Evolutionary conservation across 768 basidiomycete species (phyloP).

Genomic region (Lepiota brunneoincarnata): DNA sequence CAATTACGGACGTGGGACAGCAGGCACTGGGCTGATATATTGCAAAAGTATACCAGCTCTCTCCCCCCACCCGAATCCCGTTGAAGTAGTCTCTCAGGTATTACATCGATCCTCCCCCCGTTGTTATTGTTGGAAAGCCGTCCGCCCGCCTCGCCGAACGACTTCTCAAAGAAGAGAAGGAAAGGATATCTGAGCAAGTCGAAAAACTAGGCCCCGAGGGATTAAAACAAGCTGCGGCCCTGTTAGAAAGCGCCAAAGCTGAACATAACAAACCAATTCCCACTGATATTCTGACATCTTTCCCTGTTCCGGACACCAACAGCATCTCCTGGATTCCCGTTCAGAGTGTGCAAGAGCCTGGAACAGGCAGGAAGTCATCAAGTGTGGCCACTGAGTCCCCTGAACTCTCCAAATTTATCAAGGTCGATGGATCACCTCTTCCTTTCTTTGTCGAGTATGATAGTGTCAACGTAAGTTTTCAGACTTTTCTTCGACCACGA

Average conservation of each 20-base stretch:
- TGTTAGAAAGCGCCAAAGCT: conserved; percentile 78
- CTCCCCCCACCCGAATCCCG: background rate
- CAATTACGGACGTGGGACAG: conserved; percentile 68
- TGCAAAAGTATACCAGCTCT: conserved; percentile 54
- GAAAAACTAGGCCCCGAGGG: conserved; percentile 76
- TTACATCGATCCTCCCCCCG: conserved; percentile 66
- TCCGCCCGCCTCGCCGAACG: conserved; percentile 80
- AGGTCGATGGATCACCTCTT: conserved; percentile 60
- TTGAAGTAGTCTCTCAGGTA: conserved; percentile 49
- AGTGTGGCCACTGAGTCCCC: conserved; percentile 26
- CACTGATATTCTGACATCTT: conserved; percentile 70
- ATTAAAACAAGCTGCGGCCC: conserved; percentile 61
- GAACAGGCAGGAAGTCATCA: conserved; percentile 38
- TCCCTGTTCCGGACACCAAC: conserved; percentile 90
- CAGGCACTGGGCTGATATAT: conserved; percentile 71
- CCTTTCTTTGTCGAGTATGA: conserved; percentile 94
- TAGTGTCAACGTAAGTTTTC: conserved; percentile 70
- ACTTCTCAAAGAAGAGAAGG: conserved; percentile 79
- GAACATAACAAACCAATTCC: conserved; percentile 88
- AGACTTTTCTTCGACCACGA: conserved; percentile 3
- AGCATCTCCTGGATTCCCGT: conserved; percentile 92
- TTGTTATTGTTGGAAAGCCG: conserved; percentile 85
- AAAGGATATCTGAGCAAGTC: conserved; percentile 68
- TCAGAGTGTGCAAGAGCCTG: conserved; percentile 59
- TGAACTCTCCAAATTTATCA: conserved; percentile 60